phyloP scores from a whole-genome alignment of 116 monocot species.

The Phalaenopsis hybrid region DNA sequence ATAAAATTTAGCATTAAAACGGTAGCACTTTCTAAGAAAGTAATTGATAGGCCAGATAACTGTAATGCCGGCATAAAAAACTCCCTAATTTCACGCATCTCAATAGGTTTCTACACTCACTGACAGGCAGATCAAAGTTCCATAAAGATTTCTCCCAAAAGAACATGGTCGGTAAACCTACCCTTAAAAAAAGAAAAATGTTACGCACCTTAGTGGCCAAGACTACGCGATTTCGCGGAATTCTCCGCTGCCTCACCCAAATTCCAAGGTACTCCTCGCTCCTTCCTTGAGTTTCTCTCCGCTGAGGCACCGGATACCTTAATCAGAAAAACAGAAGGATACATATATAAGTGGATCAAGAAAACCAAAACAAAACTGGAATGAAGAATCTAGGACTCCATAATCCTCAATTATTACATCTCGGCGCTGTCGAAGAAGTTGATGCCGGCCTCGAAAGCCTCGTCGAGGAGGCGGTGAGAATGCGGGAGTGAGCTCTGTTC shows the following conservation, averaged over 20 bases:
- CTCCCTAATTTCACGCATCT: no score
- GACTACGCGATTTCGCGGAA: conserved; percentile 62
- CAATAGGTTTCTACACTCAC: no score
- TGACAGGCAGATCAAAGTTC: no score
- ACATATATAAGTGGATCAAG: background rate
- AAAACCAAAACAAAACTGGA: background rate
- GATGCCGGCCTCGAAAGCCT: conserved; percentile 58
- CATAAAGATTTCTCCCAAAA: no score
- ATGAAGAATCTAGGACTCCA: background rate
- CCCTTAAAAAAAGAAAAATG: background rate
- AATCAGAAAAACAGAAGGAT: background rate
- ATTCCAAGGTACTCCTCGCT: conserved; percentile 74
- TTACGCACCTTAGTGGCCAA: conserved; percentile 65
- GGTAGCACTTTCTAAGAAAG: no score
- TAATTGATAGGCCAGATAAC: no score
- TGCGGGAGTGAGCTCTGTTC: conserved; percentile 63
- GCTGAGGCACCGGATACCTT: conserved; percentile 92
- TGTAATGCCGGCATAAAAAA: no score
- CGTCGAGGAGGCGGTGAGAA: conserved; percentile 64
- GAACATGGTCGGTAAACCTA: background rate
- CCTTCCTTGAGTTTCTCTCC: conserved; percentile 58
- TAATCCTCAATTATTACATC: conserved; percentile 33
- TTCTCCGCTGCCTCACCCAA: conserved; percentile 51
- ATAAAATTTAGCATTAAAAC: no score
- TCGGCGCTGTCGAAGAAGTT: conserved; percentile 86